Evolutionary conservation across 495 filamentous ascomycete species (phyloP).

Genomic region (Amphirosellinia nigrospora): DNA sequence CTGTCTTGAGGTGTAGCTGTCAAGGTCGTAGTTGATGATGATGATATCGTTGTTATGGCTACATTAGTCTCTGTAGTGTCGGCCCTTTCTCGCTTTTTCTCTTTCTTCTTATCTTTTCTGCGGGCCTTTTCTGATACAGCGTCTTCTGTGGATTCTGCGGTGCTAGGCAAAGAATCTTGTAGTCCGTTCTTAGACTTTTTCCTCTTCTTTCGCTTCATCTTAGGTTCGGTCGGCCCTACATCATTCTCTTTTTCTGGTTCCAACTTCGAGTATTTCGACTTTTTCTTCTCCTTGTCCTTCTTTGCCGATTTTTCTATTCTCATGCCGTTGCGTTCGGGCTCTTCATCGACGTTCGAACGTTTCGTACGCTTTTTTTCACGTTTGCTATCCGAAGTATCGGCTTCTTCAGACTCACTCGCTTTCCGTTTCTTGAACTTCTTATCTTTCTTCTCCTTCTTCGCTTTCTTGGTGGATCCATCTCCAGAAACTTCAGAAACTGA

Average conservation of each 20-base stretch:
- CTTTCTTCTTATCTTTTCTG: constrained; percentile 55
- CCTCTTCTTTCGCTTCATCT: constrained; percentile 38
- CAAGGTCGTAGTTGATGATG: constrained; percentile 32
- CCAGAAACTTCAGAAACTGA: constrained; percentile 14
- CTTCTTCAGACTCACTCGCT: constrained; percentile 39
- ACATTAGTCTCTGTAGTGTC: constrained; percentile 33
- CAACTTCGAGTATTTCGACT: constrained; percentile 9
- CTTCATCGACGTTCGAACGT: constrained; percentile 37
- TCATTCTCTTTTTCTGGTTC: constrained; percentile 41
- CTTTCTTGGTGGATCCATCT: neutral
- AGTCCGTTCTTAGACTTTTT: constrained; percentile 34
- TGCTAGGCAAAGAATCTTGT: constrained; percentile 24
- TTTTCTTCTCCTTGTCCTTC: constrained; percentile 42
- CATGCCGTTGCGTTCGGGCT: constrained; percentile 28
- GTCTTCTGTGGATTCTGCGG: constrained; percentile 28
- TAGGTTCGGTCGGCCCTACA: constrained; percentile 26
- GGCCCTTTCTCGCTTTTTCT: constrained; percentile 49
- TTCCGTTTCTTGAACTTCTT: constrained; percentile 53
- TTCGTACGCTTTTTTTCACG: constrained; percentile 49
- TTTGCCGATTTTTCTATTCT: constrained; percentile 40
- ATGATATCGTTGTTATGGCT: constrained; percentile 32
- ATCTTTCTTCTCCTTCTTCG: constrained; percentile 36
- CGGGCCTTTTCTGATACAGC: constrained; percentile 39
- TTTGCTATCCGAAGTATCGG: constrained; percentile 32
- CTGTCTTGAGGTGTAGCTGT: constrained; percentile 33